Conservation (phyloP, 768 basidiomycete genomes). For the Lactarius sp. region DNA sequence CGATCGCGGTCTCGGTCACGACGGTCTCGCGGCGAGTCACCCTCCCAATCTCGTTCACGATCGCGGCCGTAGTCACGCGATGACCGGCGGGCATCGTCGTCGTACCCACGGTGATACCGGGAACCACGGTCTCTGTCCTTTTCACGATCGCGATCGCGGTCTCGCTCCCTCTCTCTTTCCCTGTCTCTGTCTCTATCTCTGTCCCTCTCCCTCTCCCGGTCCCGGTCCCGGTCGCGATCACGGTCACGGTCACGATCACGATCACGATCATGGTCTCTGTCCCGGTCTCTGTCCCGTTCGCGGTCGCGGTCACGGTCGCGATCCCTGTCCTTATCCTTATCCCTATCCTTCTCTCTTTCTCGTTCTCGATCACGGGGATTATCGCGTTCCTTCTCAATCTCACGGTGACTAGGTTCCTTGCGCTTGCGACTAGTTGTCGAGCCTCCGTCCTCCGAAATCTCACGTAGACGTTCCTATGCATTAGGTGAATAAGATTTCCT, state of each 20-base stretch:
- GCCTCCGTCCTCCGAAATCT: slow-evolving; percentile 70
- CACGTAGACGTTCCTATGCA: slow-evolving; percentile 69
- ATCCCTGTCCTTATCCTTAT: slow-evolving; percentile 34
- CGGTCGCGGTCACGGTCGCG: slow-evolving; percentile 32
- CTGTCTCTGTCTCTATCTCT: slow-evolving; percentile 36
- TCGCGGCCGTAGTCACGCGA: slow-evolving; percentile 29
- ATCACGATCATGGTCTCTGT: slow-evolving; percentile 16
- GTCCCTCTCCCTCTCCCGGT: slow-evolving; percentile 28
- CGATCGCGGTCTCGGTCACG: slow-evolving; percentile 40
- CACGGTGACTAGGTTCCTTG: slow-evolving; percentile 55
- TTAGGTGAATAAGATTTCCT: not conserved
- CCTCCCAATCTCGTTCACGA: slow-evolving; percentile 31
- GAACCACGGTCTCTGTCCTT: slow-evolving; percentile 23
- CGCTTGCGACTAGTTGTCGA: slow-evolving; percentile 77
- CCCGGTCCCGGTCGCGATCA: slow-evolving; percentile 29
- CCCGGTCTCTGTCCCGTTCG: slow-evolving; percentile 23
- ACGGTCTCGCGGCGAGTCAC: slow-evolving; percentile 26
- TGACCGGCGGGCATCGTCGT: slow-evolving; percentile 23
- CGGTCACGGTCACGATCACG: slow-evolving; percentile 27
- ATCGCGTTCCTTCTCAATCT: slow-evolving; percentile 28
- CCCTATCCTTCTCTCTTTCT: slow-evolving; percentile 35
- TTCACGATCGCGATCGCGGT: slow-evolving; percentile 27
- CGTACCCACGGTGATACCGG: slow-evolving; percentile 24
- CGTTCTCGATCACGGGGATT: slow-evolving; percentile 39
- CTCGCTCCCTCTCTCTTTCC: slow-evolving; percentile 29